Percentiles rank a stretch among this genome's conserved stretches.
Evolutionary conservation across 768 basidiomycete genomes (phyloP).

Genomic region (Tulasnella calospora): DNA sequence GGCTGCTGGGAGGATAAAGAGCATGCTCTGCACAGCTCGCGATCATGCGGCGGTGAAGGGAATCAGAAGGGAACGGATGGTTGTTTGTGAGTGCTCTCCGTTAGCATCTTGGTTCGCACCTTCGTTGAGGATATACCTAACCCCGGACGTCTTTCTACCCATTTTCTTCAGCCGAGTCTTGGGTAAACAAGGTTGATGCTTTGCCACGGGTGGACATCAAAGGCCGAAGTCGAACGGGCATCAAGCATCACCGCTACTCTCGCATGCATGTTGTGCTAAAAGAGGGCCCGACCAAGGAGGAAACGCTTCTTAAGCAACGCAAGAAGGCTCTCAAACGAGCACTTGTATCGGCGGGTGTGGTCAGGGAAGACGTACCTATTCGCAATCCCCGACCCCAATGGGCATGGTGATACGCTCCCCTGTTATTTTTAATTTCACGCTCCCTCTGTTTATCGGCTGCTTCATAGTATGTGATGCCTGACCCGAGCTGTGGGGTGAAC

Average conservation of each 20-base stretch:
- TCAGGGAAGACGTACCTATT: slow-evolving; percentile 74
- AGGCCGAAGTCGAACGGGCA: slow-evolving; percentile 75
- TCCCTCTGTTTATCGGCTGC: background rate
- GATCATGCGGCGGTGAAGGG: slow-evolving; percentile 82
- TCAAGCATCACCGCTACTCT: slow-evolving; percentile 70
- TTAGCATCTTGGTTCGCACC: background rate
- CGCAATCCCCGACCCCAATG: slow-evolving; percentile 67
- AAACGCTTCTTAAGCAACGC: slow-evolving; percentile 58
- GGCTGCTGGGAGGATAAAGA: slow-evolving; percentile 77
- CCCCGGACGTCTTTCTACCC: background rate
- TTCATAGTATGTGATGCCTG: background rate
- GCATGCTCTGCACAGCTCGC: slow-evolving; percentile 80
- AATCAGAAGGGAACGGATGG: slow-evolving; percentile 61
- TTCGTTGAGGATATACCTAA: background rate
- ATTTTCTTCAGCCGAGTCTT: slow-evolving; percentile 67
- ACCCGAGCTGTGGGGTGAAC: background rate
- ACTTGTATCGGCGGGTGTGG: slow-evolving; percentile 64
- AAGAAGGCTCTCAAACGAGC: slow-evolving; percentile 67
- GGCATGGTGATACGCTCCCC: slow-evolving; percentile 55
- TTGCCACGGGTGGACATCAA: slow-evolving; percentile 69
- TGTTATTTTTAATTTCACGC: background rate
- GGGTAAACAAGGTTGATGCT: slow-evolving; percentile 81
- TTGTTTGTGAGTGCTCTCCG: slow-evolving; percentile 64
- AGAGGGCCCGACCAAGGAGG: slow-evolving; percentile 72
- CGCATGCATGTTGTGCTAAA: slow-evolving; percentile 69